Conservation (phyloP, 1,284 basidiomycete species). For the Pterulicium gracile region DNA sequence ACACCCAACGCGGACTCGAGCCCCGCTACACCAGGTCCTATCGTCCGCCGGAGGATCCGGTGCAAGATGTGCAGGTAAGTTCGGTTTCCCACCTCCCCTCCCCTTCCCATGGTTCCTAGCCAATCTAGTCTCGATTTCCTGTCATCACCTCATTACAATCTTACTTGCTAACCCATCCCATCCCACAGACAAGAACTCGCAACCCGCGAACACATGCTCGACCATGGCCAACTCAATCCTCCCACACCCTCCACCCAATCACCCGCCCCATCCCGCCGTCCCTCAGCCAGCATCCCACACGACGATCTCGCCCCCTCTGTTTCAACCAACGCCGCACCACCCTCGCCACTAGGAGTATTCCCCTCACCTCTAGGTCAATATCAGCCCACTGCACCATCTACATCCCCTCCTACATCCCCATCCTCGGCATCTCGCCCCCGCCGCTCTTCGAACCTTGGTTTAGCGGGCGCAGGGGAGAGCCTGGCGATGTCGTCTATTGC, state of each 20-base stretch:
- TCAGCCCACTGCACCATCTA: too few species aligned
- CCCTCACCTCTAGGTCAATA: too few species aligned
- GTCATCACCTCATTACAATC: neutral
- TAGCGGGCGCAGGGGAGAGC: neutral
- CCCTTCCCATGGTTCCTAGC: neutral
- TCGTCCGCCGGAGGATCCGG: conserved; percentile 56
- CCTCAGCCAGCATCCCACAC: conserved; percentile 23
- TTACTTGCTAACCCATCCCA: neutral
- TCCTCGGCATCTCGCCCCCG: conserved; percentile 8
- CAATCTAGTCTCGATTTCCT: neutral
- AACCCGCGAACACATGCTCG: conserved; percentile 83
- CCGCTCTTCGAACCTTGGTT: conserved; percentile 13
- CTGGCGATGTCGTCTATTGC: neutral
- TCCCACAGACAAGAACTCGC: conserved; percentile 67
- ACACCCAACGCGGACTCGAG: conserved; percentile 47
- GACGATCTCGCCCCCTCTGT: too few species aligned
- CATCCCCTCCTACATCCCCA: neutral
- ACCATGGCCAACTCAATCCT: conserved; percentile 72
- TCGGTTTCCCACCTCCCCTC: too few species aligned
- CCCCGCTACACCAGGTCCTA: conserved; percentile 43
- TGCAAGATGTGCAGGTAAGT: conserved; percentile 85
- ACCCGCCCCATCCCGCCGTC: conserved; percentile 39
- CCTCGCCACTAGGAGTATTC: too few species aligned
- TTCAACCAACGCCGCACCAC: too few species aligned
- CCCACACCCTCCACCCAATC: conserved; percentile 43